phyloP scores from a whole-genome alignment of 352 stramenopile species.

The Phytophthora fragariae region DNA sequence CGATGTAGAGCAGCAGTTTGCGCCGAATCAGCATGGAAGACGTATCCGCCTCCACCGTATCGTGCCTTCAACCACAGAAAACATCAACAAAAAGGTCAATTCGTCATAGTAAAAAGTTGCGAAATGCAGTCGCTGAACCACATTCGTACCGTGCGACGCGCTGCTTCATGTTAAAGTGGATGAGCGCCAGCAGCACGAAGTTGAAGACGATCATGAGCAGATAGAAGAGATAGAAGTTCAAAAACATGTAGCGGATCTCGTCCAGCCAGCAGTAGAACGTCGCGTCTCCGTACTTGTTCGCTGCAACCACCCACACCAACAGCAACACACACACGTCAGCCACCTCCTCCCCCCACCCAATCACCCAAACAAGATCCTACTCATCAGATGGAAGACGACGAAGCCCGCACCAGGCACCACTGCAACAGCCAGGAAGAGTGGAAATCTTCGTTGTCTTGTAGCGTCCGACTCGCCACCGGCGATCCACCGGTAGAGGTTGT shows the following conservation, averaged over 20 bases:
- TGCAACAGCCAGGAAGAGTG: conserved; percentile 60
- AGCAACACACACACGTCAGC: conserved; percentile 1
- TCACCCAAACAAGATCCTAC: conserved; percentile 27
- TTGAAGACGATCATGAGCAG: conserved; percentile 76
- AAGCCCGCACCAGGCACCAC: conserved; percentile 59
- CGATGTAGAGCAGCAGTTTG: conserved; percentile 76
- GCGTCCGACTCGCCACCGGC: conserved; percentile 74
- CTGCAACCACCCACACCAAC: conserved; percentile 28
- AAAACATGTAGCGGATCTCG: conserved; percentile 69
- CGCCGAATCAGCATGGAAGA: conserved; percentile 76
- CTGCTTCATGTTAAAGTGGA: conserved; percentile 74
- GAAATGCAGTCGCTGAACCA: background rate
- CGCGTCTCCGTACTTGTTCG: conserved; percentile 72
- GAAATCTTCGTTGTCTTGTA: conserved; percentile 65
- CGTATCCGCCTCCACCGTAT: conserved; percentile 68
- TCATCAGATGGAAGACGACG: conserved; percentile 64
- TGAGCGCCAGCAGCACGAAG: conserved; percentile 65
- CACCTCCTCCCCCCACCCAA: background rate
- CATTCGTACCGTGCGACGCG: conserved; percentile 54
- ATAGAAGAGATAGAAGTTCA: conserved; percentile 85
- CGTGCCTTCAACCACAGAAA: conserved; percentile 40
- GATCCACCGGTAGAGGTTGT: conserved; percentile 87
- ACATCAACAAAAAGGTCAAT: background rate
- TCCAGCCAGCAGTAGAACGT: conserved; percentile 88
- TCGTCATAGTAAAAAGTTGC: background rate